A percentile compares a stretch with the other conserved stretches of the same genome.
Evolutionary conservation across 257 asterid species (phyloP).

Genomic region (Mentha longifolia): DNA sequence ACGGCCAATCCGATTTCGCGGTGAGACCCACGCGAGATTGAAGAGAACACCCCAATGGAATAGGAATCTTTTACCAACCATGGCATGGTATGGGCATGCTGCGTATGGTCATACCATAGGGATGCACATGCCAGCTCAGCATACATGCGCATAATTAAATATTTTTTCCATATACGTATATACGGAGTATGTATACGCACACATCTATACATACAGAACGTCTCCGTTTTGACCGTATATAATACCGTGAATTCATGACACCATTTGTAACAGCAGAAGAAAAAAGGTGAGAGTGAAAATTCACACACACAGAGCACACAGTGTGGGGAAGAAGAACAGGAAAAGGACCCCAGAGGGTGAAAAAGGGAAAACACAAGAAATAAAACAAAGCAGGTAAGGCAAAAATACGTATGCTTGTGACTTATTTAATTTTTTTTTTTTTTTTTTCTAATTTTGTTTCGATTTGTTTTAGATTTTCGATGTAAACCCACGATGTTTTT

Average conservation of each 20-base stretch:
- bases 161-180: background rate
- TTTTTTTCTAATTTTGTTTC: conserved; percentile 17
- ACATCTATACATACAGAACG: background rate
- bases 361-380: conserved; percentile 14
- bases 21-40: conserved; percentile 28
- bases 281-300: conserved; percentile 21
- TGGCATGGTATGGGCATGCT: conserved; percentile 39
- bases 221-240: conserved; percentile 51
- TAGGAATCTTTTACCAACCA: conserved; percentile 28
- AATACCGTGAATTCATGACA: conserved; percentile 32
- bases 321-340: background rate
- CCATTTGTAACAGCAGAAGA: conserved; percentile 20
- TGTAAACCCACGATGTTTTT: conserved; percentile 21
- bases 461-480: conserved; percentile 35
- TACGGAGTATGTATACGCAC: background rate
- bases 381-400: conserved; percentile 35
- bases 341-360: background rate
- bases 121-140: conserved; percentile 54
- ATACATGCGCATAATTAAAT: background rate
- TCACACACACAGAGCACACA: background rate
- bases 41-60: background rate
- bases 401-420: conserved; percentile 30
- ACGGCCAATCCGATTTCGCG: background rate
- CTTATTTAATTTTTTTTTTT: conserved; percentile 1
- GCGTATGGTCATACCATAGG: conserved; percentile 35